Conservation (phyloP, 164 flowering plant genomes). For the Vitis labrusca region DNA sequence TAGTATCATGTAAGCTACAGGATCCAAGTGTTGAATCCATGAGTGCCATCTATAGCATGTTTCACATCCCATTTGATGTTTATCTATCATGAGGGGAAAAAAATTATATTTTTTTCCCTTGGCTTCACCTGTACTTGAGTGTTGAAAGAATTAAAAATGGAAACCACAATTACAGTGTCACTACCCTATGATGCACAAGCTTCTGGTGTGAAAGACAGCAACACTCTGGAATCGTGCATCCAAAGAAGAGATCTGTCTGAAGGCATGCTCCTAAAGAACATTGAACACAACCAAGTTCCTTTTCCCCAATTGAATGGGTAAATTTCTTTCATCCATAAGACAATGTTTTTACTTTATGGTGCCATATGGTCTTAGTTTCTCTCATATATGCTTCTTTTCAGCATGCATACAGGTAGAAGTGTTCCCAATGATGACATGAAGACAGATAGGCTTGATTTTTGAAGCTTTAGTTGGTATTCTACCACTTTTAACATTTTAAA, state of each 20-base stretch:
- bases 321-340: neutral
- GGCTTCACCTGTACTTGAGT: slow-evolving; percentile 1
- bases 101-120: neutral
- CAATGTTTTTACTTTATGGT: neutral
- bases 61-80: neutral
- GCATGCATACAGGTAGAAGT: slow-evolving; percentile 6
- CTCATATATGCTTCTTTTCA: slow-evolving; percentile 1
- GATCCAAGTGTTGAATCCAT: neutral
- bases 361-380: neutral
- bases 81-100: neutral
- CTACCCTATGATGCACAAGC: slow-evolving; percentile 20
- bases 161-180: slow-evolving; percentile 14
- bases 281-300: slow-evolving; percentile 16
- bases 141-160: slow-evolving; percentile 10
- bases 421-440: slow-evolving; percentile 1
- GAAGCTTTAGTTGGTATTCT: neutral
- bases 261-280: slow-evolving; percentile 18
- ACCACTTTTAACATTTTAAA: neutral
- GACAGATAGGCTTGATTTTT: slow-evolving; percentile 9
- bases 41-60: neutral
- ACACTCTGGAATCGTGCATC: slow-evolving; percentile 21
- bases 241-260: slow-evolving; percentile 19
- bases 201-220: slow-evolving; percentile 14
- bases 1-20: neutral
- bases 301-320: slow-evolving; percentile 32